These are phyloP conservation scores for Aspergillus pseudoterreus DNA, from an alignment of 2,329 filamentous ascomycete species.

Conservation along the genomic window DNA sequence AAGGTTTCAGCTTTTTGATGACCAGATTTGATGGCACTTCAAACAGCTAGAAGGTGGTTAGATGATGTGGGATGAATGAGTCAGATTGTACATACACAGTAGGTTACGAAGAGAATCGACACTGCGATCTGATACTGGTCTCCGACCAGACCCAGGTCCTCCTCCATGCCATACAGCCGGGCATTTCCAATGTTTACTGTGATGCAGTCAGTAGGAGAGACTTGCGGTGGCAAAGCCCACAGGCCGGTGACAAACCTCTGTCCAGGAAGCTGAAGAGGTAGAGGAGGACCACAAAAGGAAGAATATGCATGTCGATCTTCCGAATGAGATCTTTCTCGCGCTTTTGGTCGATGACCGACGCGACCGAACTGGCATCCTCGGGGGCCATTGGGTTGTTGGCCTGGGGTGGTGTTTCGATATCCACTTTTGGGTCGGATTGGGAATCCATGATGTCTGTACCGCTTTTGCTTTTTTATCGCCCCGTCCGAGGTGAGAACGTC, in stretches of 20 bases:
- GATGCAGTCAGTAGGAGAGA: background rate
- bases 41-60: constrained; percentile 39
- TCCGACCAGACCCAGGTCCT: constrained; percentile 58
- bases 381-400: constrained; percentile 5
- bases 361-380: constrained; percentile 14
- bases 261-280: constrained; percentile 77
- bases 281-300: constrained; percentile 39
- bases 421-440: constrained; percentile 3
- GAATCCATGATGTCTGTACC: background rate
- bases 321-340: constrained; percentile 29
- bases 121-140: constrained; percentile 68
- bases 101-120: constrained; percentile 66
- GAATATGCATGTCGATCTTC: constrained; percentile 40
- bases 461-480: background rate
- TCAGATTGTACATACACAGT: constrained; percentile 38
- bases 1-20: constrained; percentile 60
- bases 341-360: constrained; percentile 24
- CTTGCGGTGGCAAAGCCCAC: background rate
- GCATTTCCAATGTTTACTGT: constrained; percentile 70
- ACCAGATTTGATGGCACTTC: constrained; percentile 65
- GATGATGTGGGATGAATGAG: background rate
- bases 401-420: constrained; percentile 11
- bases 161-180: constrained; percentile 60
- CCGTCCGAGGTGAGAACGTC: background rate
- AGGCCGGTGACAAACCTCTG: constrained; percentile 37